A percentile compares a stretch with the other conserved stretches of the same genome.
Evolutionary conservation across 2,329 filamentous ascomycete genomes (phyloP).

Genomic region (Fusarium marasasianum): DNA sequence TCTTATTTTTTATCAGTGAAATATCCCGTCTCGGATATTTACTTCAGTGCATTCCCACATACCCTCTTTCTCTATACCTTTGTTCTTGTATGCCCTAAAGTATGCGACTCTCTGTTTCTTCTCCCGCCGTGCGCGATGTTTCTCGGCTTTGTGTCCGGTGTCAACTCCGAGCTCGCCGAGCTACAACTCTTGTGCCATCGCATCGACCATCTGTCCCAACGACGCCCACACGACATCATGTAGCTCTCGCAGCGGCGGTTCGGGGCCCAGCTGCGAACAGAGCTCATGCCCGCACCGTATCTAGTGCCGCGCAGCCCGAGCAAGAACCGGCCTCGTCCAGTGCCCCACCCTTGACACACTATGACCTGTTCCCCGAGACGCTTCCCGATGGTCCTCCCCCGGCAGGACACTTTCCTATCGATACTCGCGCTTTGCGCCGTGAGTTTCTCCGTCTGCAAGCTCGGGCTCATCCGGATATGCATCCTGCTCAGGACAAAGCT

Average conservation of each 20-base stretch:
- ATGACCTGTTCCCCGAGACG: slow-evolving; percentile 86
- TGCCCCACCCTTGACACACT: slow-evolving; percentile 66
- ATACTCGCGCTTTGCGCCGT: slow-evolving; percentile 74
- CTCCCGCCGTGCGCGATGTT: slow-evolving; percentile 40
- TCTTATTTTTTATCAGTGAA: not conserved
- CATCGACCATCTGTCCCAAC: slow-evolving; percentile 19
- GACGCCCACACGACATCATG: slow-evolving; percentile 4
- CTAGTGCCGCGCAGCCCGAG: slow-evolving; percentile 22
- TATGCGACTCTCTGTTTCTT: slow-evolving; percentile 43
- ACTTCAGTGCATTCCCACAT: not conserved
- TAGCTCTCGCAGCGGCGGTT: not conserved
- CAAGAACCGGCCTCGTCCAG: slow-evolving; percentile 6
- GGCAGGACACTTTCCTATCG: slow-evolving; percentile 76
- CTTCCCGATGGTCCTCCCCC: slow-evolving; percentile 83
- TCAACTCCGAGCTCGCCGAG: slow-evolving; percentile 43
- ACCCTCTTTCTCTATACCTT: not conserved
- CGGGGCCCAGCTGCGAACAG: not conserved
- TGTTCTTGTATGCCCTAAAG: not conserved
- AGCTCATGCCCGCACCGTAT: slow-evolving; percentile 18
- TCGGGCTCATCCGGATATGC: slow-evolving; percentile 77
- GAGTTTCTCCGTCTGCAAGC: slow-evolving; percentile 91
- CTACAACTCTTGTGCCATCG: slow-evolving; percentile 34
- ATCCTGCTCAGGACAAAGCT: slow-evolving; percentile 62
- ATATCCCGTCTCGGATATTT: not conserved
- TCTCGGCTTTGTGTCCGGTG: slow-evolving; percentile 49